Conservation (phyloP, 148 eudicot genomes). For the Rhododendron griersonianum region DNA sequence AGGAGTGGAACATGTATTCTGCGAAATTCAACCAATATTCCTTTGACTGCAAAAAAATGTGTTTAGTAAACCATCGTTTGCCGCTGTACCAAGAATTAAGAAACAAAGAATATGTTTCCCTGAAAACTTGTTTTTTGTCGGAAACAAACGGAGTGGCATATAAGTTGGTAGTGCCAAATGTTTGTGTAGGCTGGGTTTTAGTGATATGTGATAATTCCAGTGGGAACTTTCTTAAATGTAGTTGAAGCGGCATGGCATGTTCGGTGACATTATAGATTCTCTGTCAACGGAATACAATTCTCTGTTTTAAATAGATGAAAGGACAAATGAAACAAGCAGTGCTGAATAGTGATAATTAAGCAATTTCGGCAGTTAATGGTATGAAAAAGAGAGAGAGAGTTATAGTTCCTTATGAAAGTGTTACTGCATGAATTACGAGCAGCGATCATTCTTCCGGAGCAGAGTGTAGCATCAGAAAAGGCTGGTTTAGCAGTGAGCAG, state of each 20-base stretch:
- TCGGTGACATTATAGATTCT: background rate
- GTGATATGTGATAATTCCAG: background rate
- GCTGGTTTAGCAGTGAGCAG: conserved; percentile 78
- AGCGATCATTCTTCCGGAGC: conserved; percentile 91
- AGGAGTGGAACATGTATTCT: background rate
- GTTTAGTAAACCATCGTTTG: background rate
- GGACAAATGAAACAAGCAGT: background rate
- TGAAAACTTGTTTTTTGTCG: background rate
- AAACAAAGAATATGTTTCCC: background rate
- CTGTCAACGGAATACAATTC: background rate
- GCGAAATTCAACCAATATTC: background rate
- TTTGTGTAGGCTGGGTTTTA: background rate
- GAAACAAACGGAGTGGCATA: background rate
- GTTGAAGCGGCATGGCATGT: background rate
- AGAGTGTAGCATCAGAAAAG: conserved; percentile 86
- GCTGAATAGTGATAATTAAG: background rate
- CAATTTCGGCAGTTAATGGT: background rate
- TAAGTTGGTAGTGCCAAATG: background rate
- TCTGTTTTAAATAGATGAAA: background rate
- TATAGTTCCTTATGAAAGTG: background rate
- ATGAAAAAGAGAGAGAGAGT: no score
- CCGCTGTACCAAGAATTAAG: background rate
- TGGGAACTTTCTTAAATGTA: background rate
- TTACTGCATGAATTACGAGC: conserved; percentile 21
- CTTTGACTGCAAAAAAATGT: background rate